Conservation (phyloP, 495 filamentous ascomycete genomes). For the Margaritispora aquatica region DNA sequence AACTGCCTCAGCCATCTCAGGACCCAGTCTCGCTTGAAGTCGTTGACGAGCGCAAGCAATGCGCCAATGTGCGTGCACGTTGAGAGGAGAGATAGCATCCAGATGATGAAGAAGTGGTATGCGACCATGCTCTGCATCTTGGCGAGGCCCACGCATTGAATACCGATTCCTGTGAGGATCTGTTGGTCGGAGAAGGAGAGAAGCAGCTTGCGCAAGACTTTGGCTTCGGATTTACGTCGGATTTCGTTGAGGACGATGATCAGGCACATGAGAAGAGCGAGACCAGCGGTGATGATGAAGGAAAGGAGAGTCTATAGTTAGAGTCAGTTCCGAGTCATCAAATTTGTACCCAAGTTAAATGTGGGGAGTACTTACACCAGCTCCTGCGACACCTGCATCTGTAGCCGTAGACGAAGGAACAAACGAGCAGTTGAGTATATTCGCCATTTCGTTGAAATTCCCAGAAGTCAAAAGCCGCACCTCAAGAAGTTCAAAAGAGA, state of each 20-base stretch:
- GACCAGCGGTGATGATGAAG: conserved; percentile 50
- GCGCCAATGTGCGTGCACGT: conserved; percentile 52
- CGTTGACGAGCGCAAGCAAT: conserved; percentile 47
- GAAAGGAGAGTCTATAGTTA: conserved; percentile 42
- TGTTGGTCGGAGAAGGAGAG: conserved; percentile 54
- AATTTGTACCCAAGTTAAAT: background rate
- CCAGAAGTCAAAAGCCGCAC: background rate
- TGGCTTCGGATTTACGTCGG: conserved; percentile 26
- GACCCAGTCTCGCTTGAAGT: conserved; percentile 57
- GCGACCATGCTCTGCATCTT: conserved; percentile 42
- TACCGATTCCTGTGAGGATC: conserved; percentile 54
- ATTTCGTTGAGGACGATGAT: conserved; percentile 42
- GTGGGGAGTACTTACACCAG: conserved; percentile 38
- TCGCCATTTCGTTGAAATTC: background rate
- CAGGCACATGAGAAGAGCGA: conserved; percentile 34
- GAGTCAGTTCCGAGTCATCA: conserved; percentile 10
- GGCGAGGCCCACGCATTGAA: conserved; percentile 47
- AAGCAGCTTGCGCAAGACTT: conserved; percentile 49
- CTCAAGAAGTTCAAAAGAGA: background rate
- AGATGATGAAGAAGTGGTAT: conserved; percentile 59
- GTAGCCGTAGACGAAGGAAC: conserved; percentile 36
- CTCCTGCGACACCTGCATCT: conserved; percentile 52
- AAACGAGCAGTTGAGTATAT: conserved; percentile 35
- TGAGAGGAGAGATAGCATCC: conserved; percentile 52
- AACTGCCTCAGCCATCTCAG: conserved; percentile 52